These are phyloP conservation scores for Carpinus fangiana DNA, from an alignment of 306 rosid species.

Conservation along the genomic window DNA sequence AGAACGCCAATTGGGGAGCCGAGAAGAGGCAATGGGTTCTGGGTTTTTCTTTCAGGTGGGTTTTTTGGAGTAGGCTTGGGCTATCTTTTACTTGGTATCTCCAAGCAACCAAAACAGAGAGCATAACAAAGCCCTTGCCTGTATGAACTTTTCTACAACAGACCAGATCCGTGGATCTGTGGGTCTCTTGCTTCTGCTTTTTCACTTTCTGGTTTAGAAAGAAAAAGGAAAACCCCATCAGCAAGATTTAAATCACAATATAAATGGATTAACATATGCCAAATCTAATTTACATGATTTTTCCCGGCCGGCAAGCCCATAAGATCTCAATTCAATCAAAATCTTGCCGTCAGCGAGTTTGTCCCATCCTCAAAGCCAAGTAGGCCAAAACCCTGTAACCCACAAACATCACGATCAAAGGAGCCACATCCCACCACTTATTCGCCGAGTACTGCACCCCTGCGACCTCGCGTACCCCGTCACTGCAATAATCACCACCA, in stretches of 20 bases:
- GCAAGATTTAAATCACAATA: background rate
- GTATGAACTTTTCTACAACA: too few relatives aligned
- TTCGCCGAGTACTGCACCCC: too few relatives aligned
- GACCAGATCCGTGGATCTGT: too few relatives aligned
- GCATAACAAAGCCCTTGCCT: too few relatives aligned
- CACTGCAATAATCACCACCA: too few relatives aligned
- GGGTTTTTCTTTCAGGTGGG: too few relatives aligned
- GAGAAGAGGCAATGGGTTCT: too few relatives aligned
- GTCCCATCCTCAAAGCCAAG: constrained; percentile 64
- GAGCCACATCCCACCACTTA: constrained; percentile 72
- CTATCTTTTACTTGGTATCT: too few relatives aligned
- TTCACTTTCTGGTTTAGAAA: background rate
- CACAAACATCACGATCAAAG: constrained; percentile 70
- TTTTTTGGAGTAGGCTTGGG: too few relatives aligned
- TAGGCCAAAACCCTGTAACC: constrained; percentile 79
- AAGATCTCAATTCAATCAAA: constrained; percentile 15
- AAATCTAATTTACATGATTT: constrained; percentile 26
- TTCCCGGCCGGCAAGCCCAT: constrained; percentile 15
- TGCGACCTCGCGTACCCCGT: too few relatives aligned
- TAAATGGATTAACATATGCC: background rate
- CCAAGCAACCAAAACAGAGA: too few relatives aligned
- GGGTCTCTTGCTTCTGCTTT: background rate
- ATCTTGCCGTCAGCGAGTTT: constrained; percentile 49
- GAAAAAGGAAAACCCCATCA: background rate
- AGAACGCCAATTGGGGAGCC: too few relatives aligned